These are phyloP conservation scores for Grammothele lineata DNA, from an alignment of 768 basidiomycete species.

Conservation along the genomic window DNA sequence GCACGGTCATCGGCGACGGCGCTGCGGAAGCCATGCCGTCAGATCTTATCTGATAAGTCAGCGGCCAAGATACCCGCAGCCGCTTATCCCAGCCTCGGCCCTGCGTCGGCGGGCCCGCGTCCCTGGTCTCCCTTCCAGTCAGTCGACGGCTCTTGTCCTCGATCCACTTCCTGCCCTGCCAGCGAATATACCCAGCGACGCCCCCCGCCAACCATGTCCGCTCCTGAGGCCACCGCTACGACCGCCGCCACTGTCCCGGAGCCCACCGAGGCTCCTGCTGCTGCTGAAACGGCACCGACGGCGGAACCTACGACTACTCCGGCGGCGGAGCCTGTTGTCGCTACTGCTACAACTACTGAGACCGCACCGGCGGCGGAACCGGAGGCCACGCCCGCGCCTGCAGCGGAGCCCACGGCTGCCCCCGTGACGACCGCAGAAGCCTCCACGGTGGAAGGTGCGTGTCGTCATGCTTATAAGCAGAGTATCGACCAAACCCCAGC, in stretches of 20 bases:
- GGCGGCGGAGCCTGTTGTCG: too few relatives aligned
- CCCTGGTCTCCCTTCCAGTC: too few relatives aligned
- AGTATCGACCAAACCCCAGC: too few relatives aligned
- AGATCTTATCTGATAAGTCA: neutral
- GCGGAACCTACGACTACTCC: too few relatives aligned
- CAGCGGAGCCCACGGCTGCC: neutral
- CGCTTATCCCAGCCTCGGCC: too few relatives aligned
- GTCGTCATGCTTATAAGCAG: too few relatives aligned
- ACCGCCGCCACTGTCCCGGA: neutral
- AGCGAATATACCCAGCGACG: slow-evolving; percentile 8
- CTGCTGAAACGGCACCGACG: too few relatives aligned
- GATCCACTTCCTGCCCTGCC: too few relatives aligned
- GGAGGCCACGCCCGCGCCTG: neutral
- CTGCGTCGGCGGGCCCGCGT: too few relatives aligned
- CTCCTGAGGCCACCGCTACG: slow-evolving; percentile 1
- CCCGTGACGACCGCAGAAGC: neutral
- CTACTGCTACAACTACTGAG: neutral
- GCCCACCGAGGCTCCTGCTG: too few relatives aligned
- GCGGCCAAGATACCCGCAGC: neutral
- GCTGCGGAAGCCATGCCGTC: neutral
- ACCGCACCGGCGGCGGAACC: neutral
- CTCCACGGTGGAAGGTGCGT: neutral
- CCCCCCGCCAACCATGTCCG: too few relatives aligned
- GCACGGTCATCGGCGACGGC: neutral
- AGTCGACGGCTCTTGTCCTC: too few relatives aligned